A percentile compares a stretch with the other conserved stretches of the same genome.
Conservation (phyloP, 495 filamentous ascomycete species). For the Hypoxylon perforatum region DNA sequence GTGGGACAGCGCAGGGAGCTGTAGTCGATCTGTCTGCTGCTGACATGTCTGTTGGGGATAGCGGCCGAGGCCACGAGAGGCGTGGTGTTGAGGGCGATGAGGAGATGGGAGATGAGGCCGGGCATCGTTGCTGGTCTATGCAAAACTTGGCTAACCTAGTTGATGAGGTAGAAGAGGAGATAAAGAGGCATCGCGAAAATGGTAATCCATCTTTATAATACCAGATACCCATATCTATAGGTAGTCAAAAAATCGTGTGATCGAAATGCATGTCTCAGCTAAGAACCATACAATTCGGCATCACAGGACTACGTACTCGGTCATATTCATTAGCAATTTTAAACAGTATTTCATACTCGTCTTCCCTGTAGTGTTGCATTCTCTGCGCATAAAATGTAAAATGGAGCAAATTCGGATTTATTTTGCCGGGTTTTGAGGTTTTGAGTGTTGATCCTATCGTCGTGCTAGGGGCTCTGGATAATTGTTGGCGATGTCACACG, state of each 20-base stretch:
- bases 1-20: constrained; percentile 26
- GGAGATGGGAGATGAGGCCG: neutral
- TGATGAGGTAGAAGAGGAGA: neutral
- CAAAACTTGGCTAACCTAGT: neutral
- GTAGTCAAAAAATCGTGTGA: constrained; percentile 3
- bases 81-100: neutral
- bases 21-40: no score
- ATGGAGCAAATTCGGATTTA: neutral
- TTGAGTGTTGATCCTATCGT: no score
- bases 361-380: constrained; percentile 3
- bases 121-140: neutral
- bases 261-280: constrained; percentile 3
- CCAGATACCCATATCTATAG: neutral
- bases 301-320: neutral
- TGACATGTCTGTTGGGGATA: neutral
- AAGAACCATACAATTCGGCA: neutral
- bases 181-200: neutral
- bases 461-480: no score
- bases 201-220: neutral
- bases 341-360: neutral
- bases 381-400: neutral
- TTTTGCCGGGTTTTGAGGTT: no score
- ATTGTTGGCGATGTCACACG: no score
- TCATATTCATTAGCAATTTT: neutral
- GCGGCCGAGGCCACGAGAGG: neutral